These are phyloP conservation scores for Cutaneotrichosporon cutaneum DNA, from an alignment of 1,284 basidiomycete species.

Conservation along the genomic window DNA sequence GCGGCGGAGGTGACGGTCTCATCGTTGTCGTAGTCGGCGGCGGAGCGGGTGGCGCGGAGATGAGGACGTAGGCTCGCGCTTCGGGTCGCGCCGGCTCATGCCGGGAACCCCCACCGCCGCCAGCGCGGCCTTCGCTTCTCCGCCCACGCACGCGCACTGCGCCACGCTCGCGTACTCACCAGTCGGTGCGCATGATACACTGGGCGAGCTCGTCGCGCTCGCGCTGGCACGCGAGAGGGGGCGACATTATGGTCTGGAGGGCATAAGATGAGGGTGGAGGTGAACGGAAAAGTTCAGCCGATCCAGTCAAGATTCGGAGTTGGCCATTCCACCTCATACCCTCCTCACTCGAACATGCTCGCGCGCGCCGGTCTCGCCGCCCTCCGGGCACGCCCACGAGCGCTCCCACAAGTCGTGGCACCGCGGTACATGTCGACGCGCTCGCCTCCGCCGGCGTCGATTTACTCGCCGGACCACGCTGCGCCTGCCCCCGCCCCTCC, in stretches of 20 bases:
- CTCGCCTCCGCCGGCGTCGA: background rate
- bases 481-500: background rate
- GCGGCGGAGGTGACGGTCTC: too few relatives aligned
- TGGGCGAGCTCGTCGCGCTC: constrained; percentile 48
- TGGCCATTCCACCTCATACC: background rate
- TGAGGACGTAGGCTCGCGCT: too few relatives aligned
- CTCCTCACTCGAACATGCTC: background rate
- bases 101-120: too few relatives aligned
- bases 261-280: background rate
- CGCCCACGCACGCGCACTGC: background rate
- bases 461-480: background rate
- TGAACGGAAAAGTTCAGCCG: background rate
- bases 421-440: background rate
- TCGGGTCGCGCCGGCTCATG: too few relatives aligned
- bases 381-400: background rate
- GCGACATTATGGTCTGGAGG: constrained; percentile 2
- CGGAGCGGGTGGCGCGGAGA: too few relatives aligned
- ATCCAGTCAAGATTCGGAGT: too few relatives aligned
- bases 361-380: background rate
- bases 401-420: too few relatives aligned
- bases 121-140: too few relatives aligned
- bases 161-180: constrained; percentile 33
- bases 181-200: constrained; percentile 49
- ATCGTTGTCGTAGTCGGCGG: too few relatives aligned
- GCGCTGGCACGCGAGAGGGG: constrained; percentile 34